These are phyloP conservation scores for Fusarium ramigenum DNA, from an alignment of 2,329 filamentous ascomycete genomes.

Conservation along the genomic window DNA sequence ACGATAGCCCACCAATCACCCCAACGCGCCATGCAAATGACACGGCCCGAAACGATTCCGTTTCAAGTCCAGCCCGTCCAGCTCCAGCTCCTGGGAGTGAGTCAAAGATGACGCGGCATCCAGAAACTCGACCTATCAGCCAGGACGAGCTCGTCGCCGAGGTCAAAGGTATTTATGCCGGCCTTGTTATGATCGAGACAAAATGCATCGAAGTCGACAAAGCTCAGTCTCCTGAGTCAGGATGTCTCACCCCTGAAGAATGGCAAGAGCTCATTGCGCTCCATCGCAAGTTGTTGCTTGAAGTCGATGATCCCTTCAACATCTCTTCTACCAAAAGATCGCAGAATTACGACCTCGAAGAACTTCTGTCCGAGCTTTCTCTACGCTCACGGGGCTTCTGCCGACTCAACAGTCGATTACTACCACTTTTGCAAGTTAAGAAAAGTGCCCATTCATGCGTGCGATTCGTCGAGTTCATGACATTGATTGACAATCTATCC, in stretches of 20 bases:
- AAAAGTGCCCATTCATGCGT: too few species aligned
- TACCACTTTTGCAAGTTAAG: too few species aligned
- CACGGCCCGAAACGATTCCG: fast-evolving
- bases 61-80: neutral
- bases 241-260: fast-evolving
- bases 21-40: neutral
- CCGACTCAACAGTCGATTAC: neutral
- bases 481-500: fast-evolving
- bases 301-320: fast-evolving
- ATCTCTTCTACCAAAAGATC: fast-evolving
- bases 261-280: fast-evolving
- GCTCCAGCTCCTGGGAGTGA: fast-evolving
- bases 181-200: neutral
- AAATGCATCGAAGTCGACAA: neutral
- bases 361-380: fast-evolving
- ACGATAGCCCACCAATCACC: neutral
- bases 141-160: neutral
- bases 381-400: neutral
- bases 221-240: neutral
- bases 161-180: neutral
- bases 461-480: neutral
- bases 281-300: fast-evolving
- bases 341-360: neutral
- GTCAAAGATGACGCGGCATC: neutral
- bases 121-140: neutral